Percentiles rank a stretch among this genome's conserved stretches.
Conservation (phyloP, 108 stramenopile species). For the Hondaea fermentalgiana region DNA sequence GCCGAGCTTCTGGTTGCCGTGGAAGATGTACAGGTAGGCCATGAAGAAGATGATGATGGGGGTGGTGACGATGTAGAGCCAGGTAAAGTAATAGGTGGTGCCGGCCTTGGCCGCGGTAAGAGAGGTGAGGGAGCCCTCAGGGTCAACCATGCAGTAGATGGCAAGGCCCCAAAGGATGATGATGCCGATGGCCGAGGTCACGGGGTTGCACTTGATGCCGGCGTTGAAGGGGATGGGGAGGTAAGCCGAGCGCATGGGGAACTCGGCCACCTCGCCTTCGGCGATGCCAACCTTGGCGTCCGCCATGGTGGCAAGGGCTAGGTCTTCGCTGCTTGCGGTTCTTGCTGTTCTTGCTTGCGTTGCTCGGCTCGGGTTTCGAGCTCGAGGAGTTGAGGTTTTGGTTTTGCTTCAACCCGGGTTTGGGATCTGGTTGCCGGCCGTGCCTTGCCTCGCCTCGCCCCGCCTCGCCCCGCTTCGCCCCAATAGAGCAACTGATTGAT, state of each 20-base stretch:
- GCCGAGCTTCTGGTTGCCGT: slow-evolving; percentile 50
- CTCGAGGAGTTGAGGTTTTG: not conserved
- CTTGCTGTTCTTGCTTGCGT: not conserved
- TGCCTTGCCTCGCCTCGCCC: not conserved
- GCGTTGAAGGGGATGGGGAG: not conserved
- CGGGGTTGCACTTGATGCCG: not conserved
- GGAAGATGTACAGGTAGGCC: not conserved
- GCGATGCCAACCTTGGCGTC: too few species aligned
- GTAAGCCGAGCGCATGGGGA: not conserved
- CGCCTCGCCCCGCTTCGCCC: too few species aligned
- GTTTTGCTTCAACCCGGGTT: not conserved
- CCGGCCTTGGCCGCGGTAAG: not conserved
- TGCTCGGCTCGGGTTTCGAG: not conserved
- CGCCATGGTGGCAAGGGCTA: too few species aligned
- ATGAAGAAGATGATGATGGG: not conserved
- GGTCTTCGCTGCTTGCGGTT: too few species aligned
- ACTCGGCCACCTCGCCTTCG: not conserved
- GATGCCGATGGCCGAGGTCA: not conserved
- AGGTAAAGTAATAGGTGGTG: not conserved
- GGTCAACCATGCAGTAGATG: not conserved
- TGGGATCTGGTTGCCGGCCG: not conserved
- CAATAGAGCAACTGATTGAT: too few species aligned
- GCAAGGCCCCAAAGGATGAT: not conserved
- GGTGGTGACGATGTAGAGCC: slow-evolving; percentile 19
- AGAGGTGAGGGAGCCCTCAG: not conserved